Evolutionary conservation across 2,329 filamentous ascomycete genomes (phyloP).

Genomic region (Trichoderma sp.): DNA sequence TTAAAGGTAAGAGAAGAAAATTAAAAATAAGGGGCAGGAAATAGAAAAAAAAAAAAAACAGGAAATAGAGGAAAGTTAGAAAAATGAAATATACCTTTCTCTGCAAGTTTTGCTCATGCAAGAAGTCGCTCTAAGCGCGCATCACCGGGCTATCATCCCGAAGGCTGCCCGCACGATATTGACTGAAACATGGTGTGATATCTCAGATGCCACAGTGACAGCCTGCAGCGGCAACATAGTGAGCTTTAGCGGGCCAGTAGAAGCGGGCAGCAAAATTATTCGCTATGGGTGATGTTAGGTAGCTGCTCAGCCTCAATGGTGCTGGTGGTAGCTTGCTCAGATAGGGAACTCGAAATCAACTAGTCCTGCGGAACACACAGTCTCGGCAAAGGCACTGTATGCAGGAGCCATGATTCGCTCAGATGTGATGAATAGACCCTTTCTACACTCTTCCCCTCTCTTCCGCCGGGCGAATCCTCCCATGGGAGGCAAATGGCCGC

Average conservation of each 20-base stretch:
- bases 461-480: background rate
- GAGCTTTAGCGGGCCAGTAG: slow-evolving; percentile 3
- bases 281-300: slow-evolving; percentile 4
- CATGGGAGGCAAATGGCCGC: background rate
- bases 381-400: background rate
- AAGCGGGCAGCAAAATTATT: slow-evolving; percentile 24
- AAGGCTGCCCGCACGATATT: background rate
- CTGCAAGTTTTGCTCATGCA: background rate
- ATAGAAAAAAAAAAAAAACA: background rate
- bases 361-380: slow-evolving; percentile 7
- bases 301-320: slow-evolving; percentile 26
- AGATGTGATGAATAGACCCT: background rate
- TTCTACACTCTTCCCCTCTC: background rate
- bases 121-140: background rate
- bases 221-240: background rate
- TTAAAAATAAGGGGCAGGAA: too few relatives aligned
- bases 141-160: background rate
- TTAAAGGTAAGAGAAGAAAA: background rate
- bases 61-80: background rate
- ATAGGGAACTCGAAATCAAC: slow-evolving; percentile 19
- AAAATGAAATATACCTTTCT: background rate
- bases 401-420: background rate
- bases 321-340: slow-evolving; percentile 4
- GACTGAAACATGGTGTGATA: background rate
- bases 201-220: slow-evolving; percentile 1